These are phyloP conservation scores for Acanthamoeba castellanii DNA, from an alignment of 208 protist species.

Conservation along the genomic window DNA sequence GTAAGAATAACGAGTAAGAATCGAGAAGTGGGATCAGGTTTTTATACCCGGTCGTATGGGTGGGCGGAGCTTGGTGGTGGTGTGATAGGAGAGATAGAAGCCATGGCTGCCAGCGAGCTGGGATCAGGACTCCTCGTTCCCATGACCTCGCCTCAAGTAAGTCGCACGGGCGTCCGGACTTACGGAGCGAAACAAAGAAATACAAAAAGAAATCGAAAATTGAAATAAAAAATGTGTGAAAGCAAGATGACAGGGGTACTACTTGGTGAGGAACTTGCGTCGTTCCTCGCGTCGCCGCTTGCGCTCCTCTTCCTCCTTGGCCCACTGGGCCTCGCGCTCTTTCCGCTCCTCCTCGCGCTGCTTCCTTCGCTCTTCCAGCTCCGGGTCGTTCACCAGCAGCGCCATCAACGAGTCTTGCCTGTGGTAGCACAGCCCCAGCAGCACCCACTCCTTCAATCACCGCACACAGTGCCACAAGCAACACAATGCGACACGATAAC, in stretches of 20 bases:
- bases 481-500: neutral
- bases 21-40: neutral
- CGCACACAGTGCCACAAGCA: neutral
- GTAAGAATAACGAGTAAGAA: too few relatives aligned
- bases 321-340: constrained; percentile 59
- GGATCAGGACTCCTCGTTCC: neutral
- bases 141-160: too few relatives aligned
- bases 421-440: too few relatives aligned
- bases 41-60: neutral
- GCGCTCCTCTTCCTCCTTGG: constrained; percentile 60
- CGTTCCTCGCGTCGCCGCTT: constrained; percentile 56
- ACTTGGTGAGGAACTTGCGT: constrained; percentile 66
- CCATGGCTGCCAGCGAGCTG: neutral
- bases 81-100: neutral
- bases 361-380: constrained; percentile 63
- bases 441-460: too few relatives aligned
- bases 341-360: constrained; percentile 64
- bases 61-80: neutral
- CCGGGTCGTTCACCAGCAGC: constrained; percentile 61
- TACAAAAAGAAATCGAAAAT: too few relatives aligned
- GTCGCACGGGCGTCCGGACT: too few relatives aligned
- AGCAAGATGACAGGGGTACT: neutral
- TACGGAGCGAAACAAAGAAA: too few relatives aligned
- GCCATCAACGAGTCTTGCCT: constrained; percentile 51
- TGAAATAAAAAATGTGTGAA: too few relatives aligned